Evolutionary conservation across 768 basidiomycete genomes (phyloP).

Genomic region (Mycena vulgaris): DNA sequence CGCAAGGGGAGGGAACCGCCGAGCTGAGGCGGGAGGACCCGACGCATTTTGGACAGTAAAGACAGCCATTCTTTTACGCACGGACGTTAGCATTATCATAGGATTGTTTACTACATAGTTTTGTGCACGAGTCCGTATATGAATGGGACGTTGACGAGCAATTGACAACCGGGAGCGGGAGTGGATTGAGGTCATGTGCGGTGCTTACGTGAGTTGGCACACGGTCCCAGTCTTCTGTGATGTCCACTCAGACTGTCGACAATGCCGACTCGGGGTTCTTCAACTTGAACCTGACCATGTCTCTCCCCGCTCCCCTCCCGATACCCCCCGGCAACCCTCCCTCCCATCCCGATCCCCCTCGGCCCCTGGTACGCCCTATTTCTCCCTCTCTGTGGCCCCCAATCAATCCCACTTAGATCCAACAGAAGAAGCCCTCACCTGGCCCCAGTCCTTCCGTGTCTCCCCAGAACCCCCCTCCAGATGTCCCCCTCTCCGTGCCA

Average conservation of each 20-base stretch:
- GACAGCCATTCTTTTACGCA: slow-evolving; percentile 32
- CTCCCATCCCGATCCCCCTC: slow-evolving; percentile 12
- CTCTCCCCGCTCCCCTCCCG: neutral
- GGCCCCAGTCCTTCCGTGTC: slow-evolving; percentile 1
- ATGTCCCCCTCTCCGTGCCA: slow-evolving; percentile 23
- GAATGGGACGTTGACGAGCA: too few species aligned
- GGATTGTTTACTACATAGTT: slow-evolving; percentile 20
- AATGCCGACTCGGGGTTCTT: neutral
- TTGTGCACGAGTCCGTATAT: slow-evolving; percentile 1
- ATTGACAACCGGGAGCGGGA: too few species aligned
- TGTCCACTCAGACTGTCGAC: too few species aligned
- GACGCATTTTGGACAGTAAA: slow-evolving; percentile 31
- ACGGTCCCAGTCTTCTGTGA: too few species aligned
- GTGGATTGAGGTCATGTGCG: too few species aligned
- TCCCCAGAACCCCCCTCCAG: slow-evolving; percentile 14
- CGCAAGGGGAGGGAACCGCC: slow-evolving; percentile 54
- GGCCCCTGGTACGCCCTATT: slow-evolving; percentile 13
- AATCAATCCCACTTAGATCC: slow-evolving; percentile 19
- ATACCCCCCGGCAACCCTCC: neutral
- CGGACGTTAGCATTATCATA: slow-evolving; percentile 30
- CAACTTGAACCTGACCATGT: slow-evolving; percentile 7
- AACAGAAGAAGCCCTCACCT: slow-evolving; percentile 20
- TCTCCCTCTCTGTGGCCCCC: neutral
- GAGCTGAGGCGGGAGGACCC: slow-evolving; percentile 47
- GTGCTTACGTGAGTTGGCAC: too few species aligned